Conservation (phyloP, 345 rosid genomes). For the Populus alba region DNA sequence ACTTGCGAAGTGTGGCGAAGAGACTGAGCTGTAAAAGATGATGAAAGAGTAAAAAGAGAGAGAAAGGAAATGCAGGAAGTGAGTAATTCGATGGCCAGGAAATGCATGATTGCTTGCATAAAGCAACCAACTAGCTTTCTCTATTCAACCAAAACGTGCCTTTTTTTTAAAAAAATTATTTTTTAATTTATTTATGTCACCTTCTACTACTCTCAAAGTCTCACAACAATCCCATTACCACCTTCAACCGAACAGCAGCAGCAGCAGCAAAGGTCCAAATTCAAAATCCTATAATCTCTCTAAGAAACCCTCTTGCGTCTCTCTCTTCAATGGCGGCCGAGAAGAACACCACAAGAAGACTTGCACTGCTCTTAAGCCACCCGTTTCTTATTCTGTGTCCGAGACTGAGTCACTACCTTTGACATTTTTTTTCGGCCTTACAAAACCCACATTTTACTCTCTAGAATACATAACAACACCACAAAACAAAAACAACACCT, state of each 20-base stretch:
- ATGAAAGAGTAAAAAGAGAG: not conserved
- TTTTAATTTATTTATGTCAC: not conserved
- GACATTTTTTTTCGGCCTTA: constrained; percentile 13
- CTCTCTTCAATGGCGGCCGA: constrained; percentile 43
- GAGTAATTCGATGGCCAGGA: not conserved
- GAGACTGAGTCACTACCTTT: constrained; percentile 25
- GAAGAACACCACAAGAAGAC: constrained; percentile 2
- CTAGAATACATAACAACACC: not conserved
- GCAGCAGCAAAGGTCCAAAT: not conserved
- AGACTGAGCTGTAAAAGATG: not conserved
- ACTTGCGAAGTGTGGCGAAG: not conserved
- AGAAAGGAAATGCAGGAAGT: not conserved
- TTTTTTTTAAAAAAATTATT: not conserved
- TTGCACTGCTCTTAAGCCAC: not conserved
- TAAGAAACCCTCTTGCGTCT: not conserved
- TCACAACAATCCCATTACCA: not conserved
- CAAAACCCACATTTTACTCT: not conserved
- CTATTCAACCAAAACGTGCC: constrained; percentile 38
- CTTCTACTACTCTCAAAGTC: constrained; percentile 21
- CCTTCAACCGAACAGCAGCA: not conserved
- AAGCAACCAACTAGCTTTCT: constrained; percentile 19
- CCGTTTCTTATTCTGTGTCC: not conserved
- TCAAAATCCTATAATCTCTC: not conserved
- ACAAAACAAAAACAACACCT: not conserved
- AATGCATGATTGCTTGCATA: constrained; percentile 18